Conservation (phyloP, 2,329 filamentous ascomycete genomes). For the Arachnomyces sp. region DNA sequence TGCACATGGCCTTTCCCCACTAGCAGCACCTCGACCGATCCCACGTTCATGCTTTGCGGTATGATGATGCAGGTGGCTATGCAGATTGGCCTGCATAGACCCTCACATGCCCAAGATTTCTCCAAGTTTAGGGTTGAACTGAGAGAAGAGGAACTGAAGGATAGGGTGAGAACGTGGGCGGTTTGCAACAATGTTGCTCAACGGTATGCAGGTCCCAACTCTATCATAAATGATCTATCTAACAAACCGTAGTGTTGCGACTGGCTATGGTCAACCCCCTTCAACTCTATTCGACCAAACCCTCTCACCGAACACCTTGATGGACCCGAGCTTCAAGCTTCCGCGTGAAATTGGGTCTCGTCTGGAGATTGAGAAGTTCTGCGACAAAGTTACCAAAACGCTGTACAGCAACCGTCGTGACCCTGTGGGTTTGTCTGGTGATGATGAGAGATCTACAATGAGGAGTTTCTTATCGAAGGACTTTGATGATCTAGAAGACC, state of each 20-base stretch:
- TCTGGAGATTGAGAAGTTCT: conserved; percentile 51
- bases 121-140: conserved; percentile 45
- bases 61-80: conserved; percentile 62
- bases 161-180: conserved; percentile 59
- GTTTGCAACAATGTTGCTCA: conserved; percentile 61
- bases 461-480: conserved; percentile 39
- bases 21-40: conserved; percentile 55
- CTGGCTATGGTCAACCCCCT: conserved; percentile 60
- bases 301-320: conserved; percentile 36
- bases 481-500: conserved; percentile 45
- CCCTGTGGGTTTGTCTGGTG: conserved; percentile 42
- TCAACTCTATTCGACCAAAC: conserved; percentile 55
- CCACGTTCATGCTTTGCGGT: conserved; percentile 57
- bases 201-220: conserved; percentile 35
- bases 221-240: conserved; percentile 1
- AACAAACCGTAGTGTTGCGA: conserved; percentile 45
- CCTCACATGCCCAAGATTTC: conserved; percentile 53
- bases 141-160: conserved; percentile 54
- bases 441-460: conserved; percentile 36
- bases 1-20: conserved; percentile 59
- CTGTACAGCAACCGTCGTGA: conserved; percentile 50
- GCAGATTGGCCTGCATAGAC: conserved; percentile 57
- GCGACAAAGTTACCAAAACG: conserved; percentile 48
- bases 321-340: conserved; percentile 40
- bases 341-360: conserved; percentile 44